These are phyloP conservation scores for Postia placenta DNA, from an alignment of 768 basidiomycete genomes.

Conservation along the genomic window DNA sequence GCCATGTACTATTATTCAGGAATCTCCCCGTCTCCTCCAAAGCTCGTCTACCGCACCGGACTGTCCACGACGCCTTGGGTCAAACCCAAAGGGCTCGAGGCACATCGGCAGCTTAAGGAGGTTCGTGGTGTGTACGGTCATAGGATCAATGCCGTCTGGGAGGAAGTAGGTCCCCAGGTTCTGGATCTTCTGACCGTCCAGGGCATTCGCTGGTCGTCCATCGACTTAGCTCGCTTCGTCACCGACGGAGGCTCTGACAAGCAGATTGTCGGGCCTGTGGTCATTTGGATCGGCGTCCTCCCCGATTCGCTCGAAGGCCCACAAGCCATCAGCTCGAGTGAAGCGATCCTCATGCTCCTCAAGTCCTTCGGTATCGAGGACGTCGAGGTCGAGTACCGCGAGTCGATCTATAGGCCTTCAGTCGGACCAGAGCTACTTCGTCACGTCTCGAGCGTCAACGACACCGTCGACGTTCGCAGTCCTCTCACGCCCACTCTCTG, in stretches of 20 bases:
- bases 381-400: constrained; percentile 9
- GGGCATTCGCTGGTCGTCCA: constrained; percentile 15
- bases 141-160: constrained; percentile 18
- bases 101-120: constrained; percentile 20
- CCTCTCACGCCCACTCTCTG: constrained; percentile 33
- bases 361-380: constrained; percentile 1
- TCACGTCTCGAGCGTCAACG: background rate
- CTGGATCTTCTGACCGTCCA: constrained; percentile 10
- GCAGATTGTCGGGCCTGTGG: constrained; percentile 1
- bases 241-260: constrained; percentile 5
- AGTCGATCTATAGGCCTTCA: constrained; percentile 2
- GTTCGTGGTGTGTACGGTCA: constrained; percentile 18
- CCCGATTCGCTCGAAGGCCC: constrained; percentile 3
- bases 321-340: background rate
- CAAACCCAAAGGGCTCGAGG: constrained; percentile 19
- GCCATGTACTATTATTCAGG: too few relatives aligned
- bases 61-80: constrained; percentile 11
- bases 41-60: constrained; percentile 24
- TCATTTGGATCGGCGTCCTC: constrained; percentile 6
- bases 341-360: constrained; percentile 5
- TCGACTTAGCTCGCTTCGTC: constrained; percentile 20
- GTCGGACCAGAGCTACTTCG: background rate
- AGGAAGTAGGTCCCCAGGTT: constrained; percentile 16
- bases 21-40: too few relatives aligned
- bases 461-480: constrained; percentile 9